Conservation (phyloP, 2,329 filamentous ascomycete genomes). For the Penicillium decumbens region DNA sequence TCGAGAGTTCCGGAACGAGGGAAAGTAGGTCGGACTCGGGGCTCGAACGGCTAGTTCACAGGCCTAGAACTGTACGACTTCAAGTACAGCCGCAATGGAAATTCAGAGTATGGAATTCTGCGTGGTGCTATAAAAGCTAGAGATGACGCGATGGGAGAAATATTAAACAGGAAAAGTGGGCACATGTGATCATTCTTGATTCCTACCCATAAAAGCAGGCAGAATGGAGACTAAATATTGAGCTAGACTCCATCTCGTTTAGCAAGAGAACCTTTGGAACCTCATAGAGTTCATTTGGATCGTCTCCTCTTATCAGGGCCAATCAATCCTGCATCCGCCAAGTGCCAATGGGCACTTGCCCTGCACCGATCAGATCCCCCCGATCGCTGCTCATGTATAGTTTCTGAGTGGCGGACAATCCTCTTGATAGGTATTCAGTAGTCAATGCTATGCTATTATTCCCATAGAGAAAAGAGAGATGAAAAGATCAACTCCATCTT, state of each 20-base stretch:
- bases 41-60: not conserved
- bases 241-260: not conserved
- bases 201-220: not conserved
- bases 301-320: not conserved
- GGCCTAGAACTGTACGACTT: not conserved
- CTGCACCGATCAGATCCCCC: not conserved
- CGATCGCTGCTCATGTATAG: not conserved
- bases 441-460: not conserved
- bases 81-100: not conserved
- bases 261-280: not conserved
- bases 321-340: not conserved
- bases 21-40: not conserved
- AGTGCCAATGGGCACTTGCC: not conserved
- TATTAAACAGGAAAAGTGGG: not conserved
- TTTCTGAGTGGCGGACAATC: not conserved
- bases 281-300: not conserved
- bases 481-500: not conserved
- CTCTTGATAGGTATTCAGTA: not conserved
- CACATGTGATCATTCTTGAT: not conserved
- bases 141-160: not conserved
- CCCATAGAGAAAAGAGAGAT: not conserved
- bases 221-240: not conserved
- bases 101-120: not conserved
- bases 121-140: not conserved
- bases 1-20: constrained; percentile 9